Conservation (phyloP, 352 stramenopile genomes). For the Globisporangium apiculatum region DNA sequence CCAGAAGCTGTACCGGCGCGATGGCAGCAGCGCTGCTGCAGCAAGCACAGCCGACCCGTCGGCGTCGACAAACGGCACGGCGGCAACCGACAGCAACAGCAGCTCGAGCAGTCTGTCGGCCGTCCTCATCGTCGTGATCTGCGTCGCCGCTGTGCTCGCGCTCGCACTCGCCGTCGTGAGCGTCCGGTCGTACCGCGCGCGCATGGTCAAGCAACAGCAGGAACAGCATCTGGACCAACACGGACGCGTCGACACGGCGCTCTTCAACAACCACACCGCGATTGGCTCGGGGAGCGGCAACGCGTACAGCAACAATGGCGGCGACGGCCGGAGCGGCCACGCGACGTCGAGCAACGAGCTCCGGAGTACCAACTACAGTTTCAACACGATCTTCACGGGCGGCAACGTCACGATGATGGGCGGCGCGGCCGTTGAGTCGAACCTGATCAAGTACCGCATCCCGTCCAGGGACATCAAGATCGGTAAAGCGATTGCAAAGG, state of each 20-base stretch:
- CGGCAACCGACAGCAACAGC: conserved; percentile 3
- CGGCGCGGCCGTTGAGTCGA: conserved; percentile 43
- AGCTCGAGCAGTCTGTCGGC: conserved; percentile 28
- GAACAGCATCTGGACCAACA: not conserved
- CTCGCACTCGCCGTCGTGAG: conserved; percentile 44
- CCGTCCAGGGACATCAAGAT: conserved; percentile 53
- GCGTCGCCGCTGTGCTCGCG: conserved; percentile 37
- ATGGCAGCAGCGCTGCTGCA: not conserved
- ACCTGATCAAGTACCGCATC: conserved; percentile 71
- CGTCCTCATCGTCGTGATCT: conserved; percentile 53
- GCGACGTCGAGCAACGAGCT: conserved; percentile 1
- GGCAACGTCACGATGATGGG: conserved; percentile 51
- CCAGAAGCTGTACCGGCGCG: conserved; percentile 28
- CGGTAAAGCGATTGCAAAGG: conserved; percentile 57
- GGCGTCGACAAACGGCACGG: conserved; percentile 17
- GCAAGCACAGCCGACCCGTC: conserved; percentile 16
- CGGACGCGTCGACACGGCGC: conserved; percentile 22
- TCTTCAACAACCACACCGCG: conserved; percentile 48
- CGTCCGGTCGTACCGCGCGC: conserved; percentile 36
- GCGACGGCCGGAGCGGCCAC: conserved; percentile 5
- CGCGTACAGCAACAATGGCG: conserved; percentile 7
- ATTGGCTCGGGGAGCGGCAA: conserved; percentile 18
- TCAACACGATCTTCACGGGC: conserved; percentile 50
- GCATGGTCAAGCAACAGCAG: conserved; percentile 12
- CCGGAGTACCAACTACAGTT: conserved; percentile 22